Base-by-base conservation (phyloP, 495 filamentous ascomycete species). In the Platismatia glauca region DNA sequence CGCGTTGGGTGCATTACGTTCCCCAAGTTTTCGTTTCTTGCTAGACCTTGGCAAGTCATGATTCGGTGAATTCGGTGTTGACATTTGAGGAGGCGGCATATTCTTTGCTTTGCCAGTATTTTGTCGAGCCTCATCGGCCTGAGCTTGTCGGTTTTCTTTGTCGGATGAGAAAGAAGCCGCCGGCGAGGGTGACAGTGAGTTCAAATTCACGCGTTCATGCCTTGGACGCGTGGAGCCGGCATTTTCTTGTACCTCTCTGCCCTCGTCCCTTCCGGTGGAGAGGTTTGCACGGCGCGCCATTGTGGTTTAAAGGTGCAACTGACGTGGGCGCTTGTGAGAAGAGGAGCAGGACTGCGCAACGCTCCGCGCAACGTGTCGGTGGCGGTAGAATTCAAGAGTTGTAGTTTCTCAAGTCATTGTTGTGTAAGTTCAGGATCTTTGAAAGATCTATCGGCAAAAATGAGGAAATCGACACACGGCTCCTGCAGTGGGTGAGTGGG, bases 81-180 rank as follows among this genome's bases (percentile, higher is more conserved):
- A 60, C 20, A 62, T 46, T 53, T 65, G 57, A 24, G 71, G 65
- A 31, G 71, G 67, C 0, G 57, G 62, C 71, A 73, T 72, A 35
- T 64, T 31, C 24, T 60, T 64, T 8, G 53, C 34, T 57, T 60
- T 67, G 33, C 58, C 66, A 55, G 61, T 68, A 13, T 24, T 53
- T 41, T 59, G 57, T 46, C 52, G 67, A 27, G 61, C 50, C 24
- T 24, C 18, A 24, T 59, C 52, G 38, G 62, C 35, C 34, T 61
- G 24, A 27, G 39, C 55, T 55, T 55, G 31, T 53, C 61, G 68
- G 64, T 87, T 87, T 66, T 87, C 84, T 68, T 87, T 87, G 68
- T 87, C 84, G 0, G 82, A 84, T 7, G 65, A 76, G 41, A 67
- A 70, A 64, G 64, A 77, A 29, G 61, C 68, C 20, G 77, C 67